A percentile compares a stretch with the other conserved stretches of the same genome.
Evolutionary conservation across 768 basidiomycete genomes (phyloP).

Genomic region (Tylopilus sp.): DNA sequence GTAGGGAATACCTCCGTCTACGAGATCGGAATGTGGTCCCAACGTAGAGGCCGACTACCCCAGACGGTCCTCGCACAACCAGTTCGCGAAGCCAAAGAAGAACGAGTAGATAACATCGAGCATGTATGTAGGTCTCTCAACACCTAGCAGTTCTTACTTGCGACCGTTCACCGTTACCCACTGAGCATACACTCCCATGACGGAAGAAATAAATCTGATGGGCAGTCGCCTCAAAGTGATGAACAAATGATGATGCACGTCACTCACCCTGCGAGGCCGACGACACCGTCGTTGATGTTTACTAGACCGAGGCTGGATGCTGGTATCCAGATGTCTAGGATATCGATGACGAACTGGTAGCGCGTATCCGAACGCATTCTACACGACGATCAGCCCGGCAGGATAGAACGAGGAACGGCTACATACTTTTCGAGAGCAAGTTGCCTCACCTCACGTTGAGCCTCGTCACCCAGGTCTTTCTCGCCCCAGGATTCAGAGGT

Average conservation of each 20-base stretch:
- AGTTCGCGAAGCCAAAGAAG: background rate
- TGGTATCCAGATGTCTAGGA: conserved; percentile 87
- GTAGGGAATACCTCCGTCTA: conserved; percentile 69
- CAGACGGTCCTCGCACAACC: background rate
- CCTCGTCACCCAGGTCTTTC: conserved; percentile 65
- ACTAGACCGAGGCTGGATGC: conserved; percentile 75
- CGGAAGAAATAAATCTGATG: conserved; percentile 61
- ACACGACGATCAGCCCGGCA: conserved; percentile 8
- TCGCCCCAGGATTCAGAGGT: conserved; percentile 47
- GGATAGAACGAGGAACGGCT: background rate
- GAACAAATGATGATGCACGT: background rate
- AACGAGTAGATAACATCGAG: conserved; percentile 7
- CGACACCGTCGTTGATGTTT: conserved; percentile 75
- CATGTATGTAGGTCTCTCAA: background rate
- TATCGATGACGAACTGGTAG: conserved; percentile 81
- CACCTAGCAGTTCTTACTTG: conserved; percentile 30
- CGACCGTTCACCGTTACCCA: conserved; percentile 52
- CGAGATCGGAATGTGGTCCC: conserved; percentile 37
- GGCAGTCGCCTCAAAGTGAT: conserved; percentile 1
- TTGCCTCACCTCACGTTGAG: conserved; percentile 63
- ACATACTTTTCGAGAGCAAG: conserved; percentile 53
- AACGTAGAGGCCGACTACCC: background rate
- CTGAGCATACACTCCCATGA: conserved; percentile 65
- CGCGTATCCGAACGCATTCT: conserved; percentile 65
- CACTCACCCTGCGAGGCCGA: conserved; percentile 83